phyloP scores from a whole-genome alignment of 495 filamentous ascomycete genomes.

The Penicillium canescens region DNA sequence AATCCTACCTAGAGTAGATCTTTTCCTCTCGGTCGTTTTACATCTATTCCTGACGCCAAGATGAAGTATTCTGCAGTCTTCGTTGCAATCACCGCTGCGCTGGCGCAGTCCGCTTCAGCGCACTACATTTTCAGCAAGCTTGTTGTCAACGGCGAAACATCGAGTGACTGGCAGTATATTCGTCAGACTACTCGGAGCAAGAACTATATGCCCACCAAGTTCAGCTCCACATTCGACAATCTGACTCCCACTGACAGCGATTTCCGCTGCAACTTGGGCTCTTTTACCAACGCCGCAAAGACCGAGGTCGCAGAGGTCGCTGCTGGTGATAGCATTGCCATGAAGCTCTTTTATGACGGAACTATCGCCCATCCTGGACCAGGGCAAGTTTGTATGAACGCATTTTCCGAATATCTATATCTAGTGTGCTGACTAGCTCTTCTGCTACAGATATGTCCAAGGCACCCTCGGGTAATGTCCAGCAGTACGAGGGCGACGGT shows the following conservation, averaged over 20 bases:
- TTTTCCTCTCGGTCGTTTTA: background rate
- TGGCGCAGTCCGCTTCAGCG: slow-evolving; percentile 5
- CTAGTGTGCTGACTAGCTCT: too few relatives aligned
- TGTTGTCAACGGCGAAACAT: background rate
- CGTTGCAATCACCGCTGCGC: slow-evolving; percentile 6
- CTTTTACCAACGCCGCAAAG: slow-evolving; percentile 20
- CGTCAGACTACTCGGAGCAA: slow-evolving; percentile 16
- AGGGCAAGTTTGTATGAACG: slow-evolving; percentile 27
- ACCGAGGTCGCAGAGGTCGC: slow-evolving; percentile 21
- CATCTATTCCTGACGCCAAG: background rate
- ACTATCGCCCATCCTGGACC: slow-evolving; percentile 19
- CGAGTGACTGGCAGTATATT: slow-evolving; percentile 5
- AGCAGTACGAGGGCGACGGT: slow-evolving; percentile 43
- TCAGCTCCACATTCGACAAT: slow-evolving; percentile 16
- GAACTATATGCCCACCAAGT: slow-evolving; percentile 23
- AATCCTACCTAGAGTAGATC: background rate
- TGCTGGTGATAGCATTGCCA: slow-evolving; percentile 21
- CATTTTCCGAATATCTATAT: slow-evolving; percentile 16
- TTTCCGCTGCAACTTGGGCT: slow-evolving; percentile 24
- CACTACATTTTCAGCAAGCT: background rate
- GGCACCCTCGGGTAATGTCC: slow-evolving; percentile 40
- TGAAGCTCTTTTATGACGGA: slow-evolving; percentile 23
- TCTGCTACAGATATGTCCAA: slow-evolving; percentile 38
- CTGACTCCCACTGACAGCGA: slow-evolving; percentile 21
- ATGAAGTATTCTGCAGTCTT: slow-evolving; percentile 10